Evolutionary conservation across 106 monocot species (phyloP).

Genomic region (Dioscorea zingiberensis): DNA sequence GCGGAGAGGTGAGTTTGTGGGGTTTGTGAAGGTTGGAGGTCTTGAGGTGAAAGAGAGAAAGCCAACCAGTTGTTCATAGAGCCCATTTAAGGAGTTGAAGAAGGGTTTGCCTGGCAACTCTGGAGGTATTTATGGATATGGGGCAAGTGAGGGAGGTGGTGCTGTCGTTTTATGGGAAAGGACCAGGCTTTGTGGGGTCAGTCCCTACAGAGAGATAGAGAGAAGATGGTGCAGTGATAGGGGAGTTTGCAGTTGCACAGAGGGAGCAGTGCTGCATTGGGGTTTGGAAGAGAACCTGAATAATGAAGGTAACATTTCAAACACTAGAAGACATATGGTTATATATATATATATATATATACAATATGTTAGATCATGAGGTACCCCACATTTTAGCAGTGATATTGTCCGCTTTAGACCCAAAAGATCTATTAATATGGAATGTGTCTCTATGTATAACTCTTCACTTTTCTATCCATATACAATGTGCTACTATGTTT

Average conservation of each 20-base stretch:
- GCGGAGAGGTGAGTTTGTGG: constrained; percentile 25
- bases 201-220: constrained; percentile 3
- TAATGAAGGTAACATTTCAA: constrained; percentile 24
- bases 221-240: not conserved
- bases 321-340: constrained; percentile 12
- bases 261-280: constrained; percentile 20
- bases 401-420: too few species aligned
- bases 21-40: constrained; percentile 19
- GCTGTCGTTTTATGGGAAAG: constrained; percentile 12
- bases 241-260: constrained; percentile 2
- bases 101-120: not conserved
- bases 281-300: constrained; percentile 18
- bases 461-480: too few species aligned
- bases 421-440: too few species aligned
- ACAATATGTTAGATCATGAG: too few species aligned
- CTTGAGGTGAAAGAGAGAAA: constrained; percentile 80
- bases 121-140: not conserved
- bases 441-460: too few species aligned
- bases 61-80: constrained; percentile 93
- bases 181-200: constrained; percentile 1
- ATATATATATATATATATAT: not conserved
- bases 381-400: too few species aligned
- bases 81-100: constrained; percentile 28
- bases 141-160: not conserved
- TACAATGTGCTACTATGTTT: too few species aligned